Base-by-base conservation (phyloP, 75 land plant genomes). In the Cryptomeria japonica region DNA sequence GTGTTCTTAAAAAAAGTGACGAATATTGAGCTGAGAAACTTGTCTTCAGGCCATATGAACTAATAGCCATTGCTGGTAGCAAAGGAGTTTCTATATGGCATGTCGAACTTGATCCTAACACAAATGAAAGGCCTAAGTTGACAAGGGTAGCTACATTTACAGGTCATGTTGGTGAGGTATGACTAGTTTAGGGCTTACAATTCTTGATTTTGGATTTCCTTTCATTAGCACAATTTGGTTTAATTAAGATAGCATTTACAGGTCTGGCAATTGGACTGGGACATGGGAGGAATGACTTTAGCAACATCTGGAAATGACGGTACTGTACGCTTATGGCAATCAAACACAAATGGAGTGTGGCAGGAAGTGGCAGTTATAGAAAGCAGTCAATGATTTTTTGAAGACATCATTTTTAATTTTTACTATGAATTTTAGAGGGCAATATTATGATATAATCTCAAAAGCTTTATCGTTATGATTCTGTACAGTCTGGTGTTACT, bases 191-290 rank as follows among this genome's bases (percentile, higher is more conserved):
- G 55, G 53, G 37, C 25, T 41, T 53, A 38, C 16, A 34, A 85
- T 31, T 39, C 25, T 47, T 87, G 53, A 80, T 76, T 80, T 51
- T 37, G 34, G 34, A 84, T 5, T 38, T 28, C 28, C 55, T 78
- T 28, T 68, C 36, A 36, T 10, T 75, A 19, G 2, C 73, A 37
- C n/a, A 10, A 34, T 19, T 18, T 53, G 19, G 31, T 39, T 87
- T 44, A 83, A 83, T 46, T 80, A 34, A 22, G 84, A 82, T 82
- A 38, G 44, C 36, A 12, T 84, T 22, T 87, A 80, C 88, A 98
- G 99, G 96, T 98, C 31, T 95, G 93, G 96, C 94, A 98, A 87
- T 80, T 95, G 89, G 99, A 94, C 56, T 98, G 99, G 99, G 98
- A 98, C 88, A 96, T 95, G 98, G 89, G 99, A 73, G 98, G 99